Conservation (phyloP, 2,329 filamentous ascomycete genomes). For the Tolypocladium cylindrosporum region DNA sequence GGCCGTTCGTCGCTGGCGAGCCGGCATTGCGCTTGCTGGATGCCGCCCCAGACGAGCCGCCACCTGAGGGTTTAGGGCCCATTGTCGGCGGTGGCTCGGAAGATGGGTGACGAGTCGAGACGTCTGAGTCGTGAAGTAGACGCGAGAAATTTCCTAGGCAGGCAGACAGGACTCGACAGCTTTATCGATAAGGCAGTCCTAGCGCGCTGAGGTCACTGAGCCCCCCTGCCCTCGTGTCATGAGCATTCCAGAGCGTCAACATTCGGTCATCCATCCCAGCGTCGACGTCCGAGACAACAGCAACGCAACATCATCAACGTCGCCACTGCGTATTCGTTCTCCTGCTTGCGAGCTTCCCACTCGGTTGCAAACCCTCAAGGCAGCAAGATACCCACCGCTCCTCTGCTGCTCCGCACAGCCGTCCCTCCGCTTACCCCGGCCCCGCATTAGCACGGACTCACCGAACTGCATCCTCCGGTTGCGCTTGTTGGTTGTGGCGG, state of each 20-base stretch:
- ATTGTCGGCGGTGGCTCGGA: constrained; percentile 12
- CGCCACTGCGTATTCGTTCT: background rate
- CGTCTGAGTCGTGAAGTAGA: background rate
- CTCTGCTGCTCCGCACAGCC: background rate
- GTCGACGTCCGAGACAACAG: background rate
- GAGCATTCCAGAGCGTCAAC: background rate
- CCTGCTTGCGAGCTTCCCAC: background rate
- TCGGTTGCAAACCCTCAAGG: too few species aligned
- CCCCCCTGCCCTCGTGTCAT: too few species aligned
- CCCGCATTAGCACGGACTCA: background rate
- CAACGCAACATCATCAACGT: background rate
- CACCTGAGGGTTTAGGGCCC: constrained; percentile 14
- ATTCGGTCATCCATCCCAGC: background rate
- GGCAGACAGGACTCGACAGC: background rate
- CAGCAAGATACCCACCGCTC: background rate
- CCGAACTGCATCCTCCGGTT: background rate
- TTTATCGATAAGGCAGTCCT: constrained; percentile 3
- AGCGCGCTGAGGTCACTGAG: background rate
- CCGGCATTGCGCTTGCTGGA: constrained; percentile 16
- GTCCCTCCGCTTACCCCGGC: background rate
- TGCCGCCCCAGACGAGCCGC: constrained; percentile 13
- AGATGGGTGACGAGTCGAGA: background rate
- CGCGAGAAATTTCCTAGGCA: background rate
- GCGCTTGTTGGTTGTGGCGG: background rate
- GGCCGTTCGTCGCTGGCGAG: constrained; percentile 10